Conservation (phyloP, 306 rosid species). For the Bauhinia variegata region DNA sequence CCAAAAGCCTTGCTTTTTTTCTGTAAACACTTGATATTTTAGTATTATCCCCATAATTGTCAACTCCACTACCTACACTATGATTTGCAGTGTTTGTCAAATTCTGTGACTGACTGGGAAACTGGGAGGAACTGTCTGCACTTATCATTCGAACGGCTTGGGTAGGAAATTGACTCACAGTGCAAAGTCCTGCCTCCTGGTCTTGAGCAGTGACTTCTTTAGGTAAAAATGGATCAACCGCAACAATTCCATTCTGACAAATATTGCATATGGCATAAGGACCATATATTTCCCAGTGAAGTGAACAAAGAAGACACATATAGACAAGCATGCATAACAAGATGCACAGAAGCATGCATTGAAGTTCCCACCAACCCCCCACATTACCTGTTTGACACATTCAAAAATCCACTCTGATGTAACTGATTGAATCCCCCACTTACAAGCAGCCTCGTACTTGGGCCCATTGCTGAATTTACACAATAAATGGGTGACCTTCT, state of each 20-base stretch:
- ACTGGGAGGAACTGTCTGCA: conserved; percentile 56
- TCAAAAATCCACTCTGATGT: conserved; percentile 87
- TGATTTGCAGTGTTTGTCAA: conserved; percentile 43
- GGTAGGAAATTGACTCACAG: conserved; percentile 80
- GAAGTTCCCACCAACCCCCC: conserved; percentile 16
- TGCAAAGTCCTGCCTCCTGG: conserved; percentile 72
- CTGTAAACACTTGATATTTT: conserved; percentile 44
- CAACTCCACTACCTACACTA: conserved; percentile 34
- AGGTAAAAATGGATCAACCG: conserved; percentile 71
- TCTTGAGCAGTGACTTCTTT: conserved; percentile 81
- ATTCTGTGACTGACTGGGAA: conserved; percentile 53
- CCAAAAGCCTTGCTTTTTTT: conserved; percentile 77
- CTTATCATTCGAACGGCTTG: conserved; percentile 64
- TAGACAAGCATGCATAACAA: conserved; percentile 27
- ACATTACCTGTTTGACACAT: conserved; percentile 86
- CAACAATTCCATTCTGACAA: conserved; percentile 69
- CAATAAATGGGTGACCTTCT: conserved; percentile 88
- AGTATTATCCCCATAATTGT: conserved; percentile 42
- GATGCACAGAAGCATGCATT: conserved; percentile 13
- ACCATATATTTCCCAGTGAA: neutral
- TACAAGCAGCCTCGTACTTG: conserved; percentile 84
- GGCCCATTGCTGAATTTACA: conserved; percentile 85
- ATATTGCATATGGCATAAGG: conserved; percentile 13
- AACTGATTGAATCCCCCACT: conserved; percentile 70
- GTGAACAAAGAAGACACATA: conserved; percentile 24